phyloP scores from a whole-genome alignment of 768 basidiomycete species.

The Hygrophoropsis aurantiaca region DNA sequence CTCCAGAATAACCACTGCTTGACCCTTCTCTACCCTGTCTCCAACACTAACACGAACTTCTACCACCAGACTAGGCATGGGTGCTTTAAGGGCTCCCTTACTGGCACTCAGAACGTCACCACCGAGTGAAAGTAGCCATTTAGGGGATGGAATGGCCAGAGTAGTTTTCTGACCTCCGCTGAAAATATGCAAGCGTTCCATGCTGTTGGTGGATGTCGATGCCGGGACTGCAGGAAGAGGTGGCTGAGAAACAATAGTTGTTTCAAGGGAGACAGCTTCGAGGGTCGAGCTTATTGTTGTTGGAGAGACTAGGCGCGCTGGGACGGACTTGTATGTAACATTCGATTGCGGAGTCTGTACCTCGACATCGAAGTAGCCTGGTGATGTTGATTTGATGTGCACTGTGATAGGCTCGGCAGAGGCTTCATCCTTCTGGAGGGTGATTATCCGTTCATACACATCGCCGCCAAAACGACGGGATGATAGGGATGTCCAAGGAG shows the following conservation, averaged over 20 bases:
- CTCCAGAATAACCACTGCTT: slow-evolving; percentile 81
- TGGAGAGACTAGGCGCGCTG: slow-evolving; percentile 55
- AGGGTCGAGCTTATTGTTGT: slow-evolving; percentile 57
- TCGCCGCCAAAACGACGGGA: slow-evolving; percentile 82
- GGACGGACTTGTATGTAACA: slow-evolving; percentile 47
- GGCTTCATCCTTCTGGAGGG: slow-evolving; percentile 57
- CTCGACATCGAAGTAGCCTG: slow-evolving; percentile 53
- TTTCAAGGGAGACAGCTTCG: slow-evolving; percentile 44
- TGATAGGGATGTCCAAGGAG: slow-evolving; percentile 70
- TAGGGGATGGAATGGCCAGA: slow-evolving; percentile 65
- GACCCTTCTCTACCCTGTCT: slow-evolving; percentile 77
- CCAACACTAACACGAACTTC: slow-evolving; percentile 80
- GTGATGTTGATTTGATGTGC: slow-evolving; percentile 40
- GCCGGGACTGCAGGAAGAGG: slow-evolving; percentile 54
- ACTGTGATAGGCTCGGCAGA: slow-evolving; percentile 36
- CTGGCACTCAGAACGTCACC: slow-evolving; percentile 53
- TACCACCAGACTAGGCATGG: slow-evolving; percentile 93
- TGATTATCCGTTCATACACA: slow-evolving; percentile 58
- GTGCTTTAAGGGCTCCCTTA: slow-evolving; percentile 71
- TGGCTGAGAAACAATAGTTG: slow-evolving; percentile 75
- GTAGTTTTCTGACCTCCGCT: slow-evolving; percentile 60
- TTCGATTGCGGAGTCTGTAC: slow-evolving; percentile 35
- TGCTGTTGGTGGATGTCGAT: slow-evolving; percentile 53
- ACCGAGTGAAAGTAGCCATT: slow-evolving; percentile 69
- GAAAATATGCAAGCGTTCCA: slow-evolving; percentile 80